Conservation (phyloP, 2,329 filamentous ascomycete species). For the Exophiala sideris region DNA sequence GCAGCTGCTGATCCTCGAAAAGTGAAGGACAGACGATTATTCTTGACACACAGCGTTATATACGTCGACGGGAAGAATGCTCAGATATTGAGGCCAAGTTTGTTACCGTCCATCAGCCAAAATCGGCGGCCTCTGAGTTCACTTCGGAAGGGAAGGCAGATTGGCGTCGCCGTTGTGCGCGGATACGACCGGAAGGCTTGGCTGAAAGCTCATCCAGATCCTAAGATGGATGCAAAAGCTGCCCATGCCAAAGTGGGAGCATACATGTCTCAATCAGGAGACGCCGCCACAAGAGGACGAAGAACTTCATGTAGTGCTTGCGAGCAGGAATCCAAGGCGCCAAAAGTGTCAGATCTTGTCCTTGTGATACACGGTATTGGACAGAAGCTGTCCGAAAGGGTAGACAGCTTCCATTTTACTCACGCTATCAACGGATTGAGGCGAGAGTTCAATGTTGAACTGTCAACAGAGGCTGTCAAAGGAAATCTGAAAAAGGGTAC, state of each 20-base stretch:
- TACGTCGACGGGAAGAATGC: conserved; percentile 76
- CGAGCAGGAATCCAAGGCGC: conserved; percentile 54
- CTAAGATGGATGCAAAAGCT: conserved; percentile 39
- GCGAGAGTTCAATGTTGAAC: conserved; percentile 78
- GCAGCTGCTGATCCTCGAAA: conserved; percentile 23
- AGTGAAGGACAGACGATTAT: conserved; percentile 44
- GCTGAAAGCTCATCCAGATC: conserved; percentile 66
- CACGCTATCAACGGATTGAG: conserved; percentile 91
- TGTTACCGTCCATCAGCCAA: conserved; percentile 82
- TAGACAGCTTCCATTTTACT: conserved; percentile 96
- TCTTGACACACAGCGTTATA: conserved; percentile 75
- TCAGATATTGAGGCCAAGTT: conserved; percentile 79
- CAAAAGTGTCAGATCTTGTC: conserved; percentile 79
- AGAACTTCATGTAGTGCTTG: conserved; percentile 55
- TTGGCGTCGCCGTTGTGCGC: conserved; percentile 83
- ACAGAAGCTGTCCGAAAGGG: conserved; percentile 89
- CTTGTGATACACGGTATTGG: conserved; percentile 94
- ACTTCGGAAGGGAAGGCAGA: conserved; percentile 75
- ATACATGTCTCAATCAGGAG: conserved; percentile 28
- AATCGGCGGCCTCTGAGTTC: conserved; percentile 76
- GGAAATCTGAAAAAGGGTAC: conserved; percentile 72
- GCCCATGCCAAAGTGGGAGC: conserved; percentile 36
- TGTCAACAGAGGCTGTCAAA: conserved; percentile 70
- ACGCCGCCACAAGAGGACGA: conserved; percentile 24
- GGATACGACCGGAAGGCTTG: conserved; percentile 79